phyloP scores from a whole-genome alignment of 2,329 filamentous ascomycete genomes.

The Cordyceps sp. region DNA sequence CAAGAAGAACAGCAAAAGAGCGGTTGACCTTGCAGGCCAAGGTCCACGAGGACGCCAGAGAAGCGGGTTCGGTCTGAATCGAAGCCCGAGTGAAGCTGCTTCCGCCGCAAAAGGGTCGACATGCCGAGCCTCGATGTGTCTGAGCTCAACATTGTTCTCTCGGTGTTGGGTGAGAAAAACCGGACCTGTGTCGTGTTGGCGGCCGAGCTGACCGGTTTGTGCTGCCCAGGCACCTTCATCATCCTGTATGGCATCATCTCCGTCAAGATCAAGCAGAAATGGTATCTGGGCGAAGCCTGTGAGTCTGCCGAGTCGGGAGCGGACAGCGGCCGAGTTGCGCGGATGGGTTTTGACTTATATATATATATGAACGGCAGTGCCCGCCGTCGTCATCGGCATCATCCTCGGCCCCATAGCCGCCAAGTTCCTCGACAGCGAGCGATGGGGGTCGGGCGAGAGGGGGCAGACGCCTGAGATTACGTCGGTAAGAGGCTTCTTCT shows the following conservation, averaged over 20 bases:
- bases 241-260: constrained; percentile 31
- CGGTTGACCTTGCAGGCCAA: too few species aligned
- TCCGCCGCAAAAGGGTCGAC: background rate
- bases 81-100: too few species aligned
- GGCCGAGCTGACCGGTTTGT: background rate
- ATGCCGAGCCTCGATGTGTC: constrained; percentile 22
- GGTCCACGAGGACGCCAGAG: too few species aligned
- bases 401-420: constrained; percentile 35
- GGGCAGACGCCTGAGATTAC: constrained; percentile 20
- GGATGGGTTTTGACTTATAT: background rate
- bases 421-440: constrained; percentile 29
- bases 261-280: constrained; percentile 32
- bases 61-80: too few species aligned
- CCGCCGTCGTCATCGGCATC: constrained; percentile 35
- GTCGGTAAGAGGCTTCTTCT: constrained; percentile 11
- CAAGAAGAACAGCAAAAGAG: too few species aligned
- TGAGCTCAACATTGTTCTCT: constrained; percentile 34
- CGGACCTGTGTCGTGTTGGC: background rate
- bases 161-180: constrained; percentile 21
- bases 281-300: constrained; percentile 39
- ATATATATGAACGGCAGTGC: too few species aligned
- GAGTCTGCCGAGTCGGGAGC: too few species aligned
- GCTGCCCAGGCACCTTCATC: constrained; percentile 24
- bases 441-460: constrained; percentile 9
- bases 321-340: background rate